phyloP scores from a whole-genome alignment of 2,329 filamentous ascomycete species.

The Claviceps sp. region DNA sequence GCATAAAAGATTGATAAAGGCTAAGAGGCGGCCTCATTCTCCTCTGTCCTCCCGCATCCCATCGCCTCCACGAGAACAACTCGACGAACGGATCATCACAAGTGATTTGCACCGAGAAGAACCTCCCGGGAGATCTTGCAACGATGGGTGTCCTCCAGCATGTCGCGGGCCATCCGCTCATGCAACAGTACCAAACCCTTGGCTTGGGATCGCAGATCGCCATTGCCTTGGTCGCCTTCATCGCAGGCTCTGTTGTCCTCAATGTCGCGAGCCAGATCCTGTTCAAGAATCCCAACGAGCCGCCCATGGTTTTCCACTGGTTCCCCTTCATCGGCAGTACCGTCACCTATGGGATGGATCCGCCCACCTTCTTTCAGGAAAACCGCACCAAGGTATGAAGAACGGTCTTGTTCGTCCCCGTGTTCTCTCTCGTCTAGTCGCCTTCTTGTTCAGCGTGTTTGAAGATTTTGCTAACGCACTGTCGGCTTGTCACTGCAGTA shows the following conservation, averaged over 20 bases:
- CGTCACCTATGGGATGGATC: constrained; percentile 88
- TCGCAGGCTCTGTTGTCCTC: constrained; percentile 49
- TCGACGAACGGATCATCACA: not conserved
- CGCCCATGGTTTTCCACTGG: constrained; percentile 69
- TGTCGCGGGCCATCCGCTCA: constrained; percentile 32
- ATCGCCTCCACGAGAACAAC: not conserved
- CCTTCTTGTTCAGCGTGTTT: not conserved
- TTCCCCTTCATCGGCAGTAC: constrained; percentile 81
- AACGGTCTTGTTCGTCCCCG: constrained; percentile 2
- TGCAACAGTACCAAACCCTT: constrained; percentile 35
- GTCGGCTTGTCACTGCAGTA: constrained; percentile 37
- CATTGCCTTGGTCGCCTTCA: constrained; percentile 26
- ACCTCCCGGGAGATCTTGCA: constrained; percentile 1
- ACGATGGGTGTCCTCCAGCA: constrained; percentile 45
- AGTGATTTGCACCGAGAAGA: not conserved
- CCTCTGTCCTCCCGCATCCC: not conserved
- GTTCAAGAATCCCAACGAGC: constrained; percentile 69
- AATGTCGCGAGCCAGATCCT: constrained; percentile 74
- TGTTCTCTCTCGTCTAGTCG: not conserved
- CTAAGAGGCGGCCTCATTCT: not conserved
- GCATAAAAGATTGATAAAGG: not conserved
- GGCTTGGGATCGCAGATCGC: constrained; percentile 33
- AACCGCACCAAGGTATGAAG: constrained; percentile 58
- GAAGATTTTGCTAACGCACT: not conserved
- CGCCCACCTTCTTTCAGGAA: constrained; percentile 71